phyloP scores from a whole-genome alignment of 768 basidiomycete species.

The Strobilomyces dryophilus region DNA sequence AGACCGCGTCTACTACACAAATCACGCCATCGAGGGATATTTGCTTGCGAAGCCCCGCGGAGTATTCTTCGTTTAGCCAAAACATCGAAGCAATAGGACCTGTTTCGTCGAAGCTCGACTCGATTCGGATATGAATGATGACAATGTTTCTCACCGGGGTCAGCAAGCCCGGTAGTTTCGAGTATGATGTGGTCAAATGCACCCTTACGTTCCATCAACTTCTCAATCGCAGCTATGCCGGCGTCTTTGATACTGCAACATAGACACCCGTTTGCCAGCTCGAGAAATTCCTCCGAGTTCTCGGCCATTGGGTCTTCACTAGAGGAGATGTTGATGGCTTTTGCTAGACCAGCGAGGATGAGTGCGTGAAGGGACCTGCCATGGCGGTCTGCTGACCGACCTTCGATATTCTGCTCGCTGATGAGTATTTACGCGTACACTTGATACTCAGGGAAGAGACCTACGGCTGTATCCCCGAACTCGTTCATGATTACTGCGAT shows the following conservation, averaged over 20 bases:
- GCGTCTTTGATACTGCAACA: conserved; percentile 97
- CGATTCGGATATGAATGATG: neutral
- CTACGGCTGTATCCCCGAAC: conserved; percentile 91
- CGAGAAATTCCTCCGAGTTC: conserved; percentile 80
- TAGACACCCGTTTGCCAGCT: conserved; percentile 94
- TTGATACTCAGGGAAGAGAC: conserved; percentile 23
- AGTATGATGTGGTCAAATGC: conserved; percentile 93
- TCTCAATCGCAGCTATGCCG: conserved; percentile 91
- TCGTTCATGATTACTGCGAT: conserved; percentile 99
- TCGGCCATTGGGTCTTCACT: conserved; percentile 57
- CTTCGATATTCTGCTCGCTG: conserved; percentile 77
- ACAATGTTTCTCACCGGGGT: conserved; percentile 61
- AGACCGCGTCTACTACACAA: conserved; percentile 88
- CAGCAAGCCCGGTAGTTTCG: conserved; percentile 94
- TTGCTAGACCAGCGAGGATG: conserved; percentile 46
- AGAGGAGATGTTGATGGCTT: conserved; percentile 79
- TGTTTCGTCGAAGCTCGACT: conserved; percentile 23
- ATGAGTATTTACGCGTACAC: conserved; percentile 20
- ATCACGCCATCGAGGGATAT: conserved; percentile 86
- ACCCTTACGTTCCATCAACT: conserved; percentile 81
- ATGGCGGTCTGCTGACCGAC: conserved; percentile 37
- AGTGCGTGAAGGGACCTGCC: neutral
- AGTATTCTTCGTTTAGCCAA: conserved; percentile 83
- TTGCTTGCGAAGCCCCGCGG: conserved; percentile 60
- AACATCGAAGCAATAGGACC: conserved; percentile 87